Evolutionary conservation across 805 yeast genomes (phyloP), one percentile per base, ranked within the genome.

Genomic region (Candida montana): DNA sequence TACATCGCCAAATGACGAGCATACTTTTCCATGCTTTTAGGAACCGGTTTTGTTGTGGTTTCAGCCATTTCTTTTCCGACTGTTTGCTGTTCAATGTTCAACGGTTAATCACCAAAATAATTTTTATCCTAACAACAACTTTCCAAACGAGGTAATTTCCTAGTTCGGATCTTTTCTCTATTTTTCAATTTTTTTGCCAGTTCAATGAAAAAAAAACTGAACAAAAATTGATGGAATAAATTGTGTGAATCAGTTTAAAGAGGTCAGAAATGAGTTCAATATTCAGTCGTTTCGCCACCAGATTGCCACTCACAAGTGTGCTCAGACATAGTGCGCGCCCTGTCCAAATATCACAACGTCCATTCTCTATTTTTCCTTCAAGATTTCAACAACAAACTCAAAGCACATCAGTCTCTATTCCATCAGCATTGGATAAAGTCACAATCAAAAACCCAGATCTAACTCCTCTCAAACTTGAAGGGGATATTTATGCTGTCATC

Each of bases 401-500:
- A 28, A 6, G 12, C n/a, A n/a, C n/a, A n/a, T 23, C 31, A 23
- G 20, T 28, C 15, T 31, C 20, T 20, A n/a, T 24, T 11, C 37
- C 41, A 29, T 33, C 41, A 11, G 33, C 37, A 19, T 23, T 37
- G 10, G 45, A 37, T 6, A 37, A 41, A 24, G 35, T 37, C n/a
- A 33, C 31, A 4, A 8, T 37, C n/a, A 41, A 41, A 16, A 18
- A 29, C 13, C 24, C 45, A 21, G 83, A 79, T 54, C 62, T 79
- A 40, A 63, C 77, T 0, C 81, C 87, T 3, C 66, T 89, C 46
- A 86, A 81, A 55, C 72, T 77, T 39, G 79, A 83, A 41, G 75
- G 77, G 46, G 77, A 76, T 47, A 64, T 91, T 26, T 93, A 88
- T 58, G 98, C 98, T 35, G 71, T 86, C 8, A 74, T 91, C 50